Evolutionary conservation across 495 filamentous ascomycete species (phyloP).

Genomic region (Podospora conica): DNA sequence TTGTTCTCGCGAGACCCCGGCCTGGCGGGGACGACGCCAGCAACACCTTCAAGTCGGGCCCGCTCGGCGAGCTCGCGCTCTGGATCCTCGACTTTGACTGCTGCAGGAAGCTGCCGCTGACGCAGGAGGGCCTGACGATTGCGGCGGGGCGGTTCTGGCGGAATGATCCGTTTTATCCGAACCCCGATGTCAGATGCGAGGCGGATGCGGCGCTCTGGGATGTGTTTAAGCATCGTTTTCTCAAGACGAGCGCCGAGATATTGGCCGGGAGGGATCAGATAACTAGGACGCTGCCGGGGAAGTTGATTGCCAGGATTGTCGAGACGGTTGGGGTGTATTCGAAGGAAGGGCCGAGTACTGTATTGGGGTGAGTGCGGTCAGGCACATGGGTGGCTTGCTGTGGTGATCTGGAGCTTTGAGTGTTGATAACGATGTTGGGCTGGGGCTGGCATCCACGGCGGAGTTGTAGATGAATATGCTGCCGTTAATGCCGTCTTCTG

Average conservation of each 20-base stretch:
- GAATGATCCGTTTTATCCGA: slow-evolving; percentile 42
- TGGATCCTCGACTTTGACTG: slow-evolving; percentile 47
- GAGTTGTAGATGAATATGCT: no score
- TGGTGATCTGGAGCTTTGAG: no score
- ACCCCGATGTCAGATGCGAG: slow-evolving; percentile 17
- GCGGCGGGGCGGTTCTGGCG: slow-evolving; percentile 30
- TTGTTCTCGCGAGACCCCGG: slow-evolving; percentile 37
- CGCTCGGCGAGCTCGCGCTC: slow-evolving; percentile 22
- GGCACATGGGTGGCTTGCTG: no score
- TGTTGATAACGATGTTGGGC: no score
- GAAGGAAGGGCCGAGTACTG: slow-evolving; percentile 9
- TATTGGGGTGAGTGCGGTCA: no score
- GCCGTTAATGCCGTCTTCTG: no score
- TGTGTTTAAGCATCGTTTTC: slow-evolving; percentile 23
- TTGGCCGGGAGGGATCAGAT: slow-evolving; percentile 9
- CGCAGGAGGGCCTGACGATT: slow-evolving; percentile 26
- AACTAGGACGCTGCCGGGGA: slow-evolving; percentile 10
- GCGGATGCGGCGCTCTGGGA: slow-evolving; percentile 31
- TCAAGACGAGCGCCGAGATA: slow-evolving; percentile 19
- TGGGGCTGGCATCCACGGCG: no score
- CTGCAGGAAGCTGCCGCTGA: slow-evolving; percentile 30
- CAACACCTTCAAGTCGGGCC: slow-evolving; percentile 5
- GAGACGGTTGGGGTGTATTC: slow-evolving; percentile 9
- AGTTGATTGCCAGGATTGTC: slow-evolving; percentile 11
- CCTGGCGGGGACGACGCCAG: background rate